phyloP scores from a whole-genome alignment of 202 grass and related monocot genomes.

The Setaria viridis region DNA sequence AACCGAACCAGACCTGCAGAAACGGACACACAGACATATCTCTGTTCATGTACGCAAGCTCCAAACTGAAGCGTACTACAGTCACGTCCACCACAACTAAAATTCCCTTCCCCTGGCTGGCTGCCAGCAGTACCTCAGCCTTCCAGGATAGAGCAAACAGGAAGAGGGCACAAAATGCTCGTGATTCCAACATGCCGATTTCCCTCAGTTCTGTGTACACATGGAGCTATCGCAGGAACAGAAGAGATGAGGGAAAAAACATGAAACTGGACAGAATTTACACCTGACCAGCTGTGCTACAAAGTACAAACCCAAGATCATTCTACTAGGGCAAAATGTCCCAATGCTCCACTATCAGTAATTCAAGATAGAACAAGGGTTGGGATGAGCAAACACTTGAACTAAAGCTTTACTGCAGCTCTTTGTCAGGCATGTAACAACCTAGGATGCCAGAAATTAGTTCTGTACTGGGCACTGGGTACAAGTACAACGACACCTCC shows the following conservation, averaged over 20 bases:
- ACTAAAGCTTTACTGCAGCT: conserved; percentile 33
- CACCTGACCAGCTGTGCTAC: conserved; percentile 1
- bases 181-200: background rate
- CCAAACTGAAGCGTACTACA: background rate
- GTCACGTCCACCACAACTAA: background rate
- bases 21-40: background rate
- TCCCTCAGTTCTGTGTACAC: background rate
- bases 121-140: no score
- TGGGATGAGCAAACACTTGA: conserved; percentile 37
- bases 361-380: background rate
- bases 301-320: background rate
- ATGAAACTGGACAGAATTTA: conserved; percentile 4
- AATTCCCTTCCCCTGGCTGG: no score
- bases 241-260: background rate
- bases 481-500: conserved; percentile 52
- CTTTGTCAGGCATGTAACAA: conserved; percentile 42
- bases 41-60: background rate
- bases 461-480: conserved; percentile 46
- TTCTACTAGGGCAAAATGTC: background rate
- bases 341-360: conserved; percentile 9
- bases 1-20: background rate
- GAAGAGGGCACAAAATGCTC: background rate
- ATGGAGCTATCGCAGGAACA: background rate
- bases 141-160: background rate
- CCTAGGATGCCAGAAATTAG: conserved; percentile 51